Evolutionary conservation across 306 rosid genomes (phyloP).

Genomic region (Vicia villosa): DNA sequence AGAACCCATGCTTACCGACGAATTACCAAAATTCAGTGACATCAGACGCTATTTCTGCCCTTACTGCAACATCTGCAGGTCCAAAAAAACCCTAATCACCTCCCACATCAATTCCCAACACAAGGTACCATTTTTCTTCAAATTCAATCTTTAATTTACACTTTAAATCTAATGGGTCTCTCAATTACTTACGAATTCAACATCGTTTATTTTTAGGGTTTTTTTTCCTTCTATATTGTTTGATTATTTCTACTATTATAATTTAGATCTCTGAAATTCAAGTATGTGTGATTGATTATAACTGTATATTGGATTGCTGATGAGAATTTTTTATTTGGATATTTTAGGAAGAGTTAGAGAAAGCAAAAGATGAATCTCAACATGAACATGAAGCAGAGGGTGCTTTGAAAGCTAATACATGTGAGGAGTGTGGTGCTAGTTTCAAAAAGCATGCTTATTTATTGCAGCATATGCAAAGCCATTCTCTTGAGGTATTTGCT

Average conservation of each 20-base stretch:
- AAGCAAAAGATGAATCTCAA: constrained; percentile 33
- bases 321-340: constrained; percentile 1
- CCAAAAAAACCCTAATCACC: constrained; percentile 61
- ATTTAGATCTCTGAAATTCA: not conserved
- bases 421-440: constrained; percentile 67
- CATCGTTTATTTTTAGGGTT: not conserved
- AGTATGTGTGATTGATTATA: not conserved
- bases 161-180: not conserved
- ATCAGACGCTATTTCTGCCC: constrained; percentile 64
- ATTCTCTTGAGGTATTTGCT: constrained; percentile 71
- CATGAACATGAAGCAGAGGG: constrained; percentile 21
- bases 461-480: constrained; percentile 83
- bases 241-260: not conserved
- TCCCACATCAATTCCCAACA: constrained; percentile 63
- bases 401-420: constrained; percentile 44
- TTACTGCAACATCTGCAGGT: constrained; percentile 69
- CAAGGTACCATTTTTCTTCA: constrained; percentile 45
- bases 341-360: constrained; percentile 58
- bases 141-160: not conserved
- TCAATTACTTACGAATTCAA: not conserved
- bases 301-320: not conserved
- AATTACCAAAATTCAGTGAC: constrained; percentile 50
- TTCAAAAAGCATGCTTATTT: constrained; percentile 78
- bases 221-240: not conserved
- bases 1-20: constrained; percentile 33